Base-by-base conservation (phyloP, 306 rosid genomes). In the Vachellia pachyceras region DNA sequence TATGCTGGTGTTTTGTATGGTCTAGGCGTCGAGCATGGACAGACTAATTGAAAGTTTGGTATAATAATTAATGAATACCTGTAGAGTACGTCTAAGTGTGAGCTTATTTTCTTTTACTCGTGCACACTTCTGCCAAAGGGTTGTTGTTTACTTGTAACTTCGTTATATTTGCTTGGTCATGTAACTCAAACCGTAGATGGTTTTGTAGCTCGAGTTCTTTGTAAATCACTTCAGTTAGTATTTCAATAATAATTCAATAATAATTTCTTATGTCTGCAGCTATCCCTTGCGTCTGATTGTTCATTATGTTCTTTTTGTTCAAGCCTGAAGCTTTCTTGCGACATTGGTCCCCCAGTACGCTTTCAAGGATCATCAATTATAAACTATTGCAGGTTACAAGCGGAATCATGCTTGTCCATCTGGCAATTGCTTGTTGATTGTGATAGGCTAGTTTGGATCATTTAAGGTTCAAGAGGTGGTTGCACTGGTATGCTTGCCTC, bases 1-100 rank as follows among this genome's bases (percentile, higher is more conserved):
- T 88, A 88, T 54, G 90, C 90, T 17, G 94, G 94, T 67, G 94
- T 88, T 17, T 77, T 90, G 73, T 90, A 90, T 49, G 94, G 94
- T 74, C 89, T 90, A 5, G 94, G 94, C 46, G 85, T 86, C 40
- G 94, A 88, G 64, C 76, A 76, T 82, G 91, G 87, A 84, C 90
- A 80, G 91, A 84, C 87, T 85, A 86, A 86, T 90, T 86, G 85
- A 88, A 86, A 69, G 50, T 81, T 77, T 65, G 70, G 67, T 82
- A 58, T 72, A 82, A 82, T 73, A 80, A 86, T 82, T 77, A 77
- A 83, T 83, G 86, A 75, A 83, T 64, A 83, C 73, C 57, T 78
- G 89, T 88, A 88, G 91, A 81, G 82, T 88, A 78, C 72, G 33
- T 78, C 15, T 54, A 68, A 79, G 91, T 84, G 90, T 83, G 87